Evolutionary conservation across 2,329 filamentous ascomycete species (phyloP), one percentile per base, ranked within the genome.

Genomic region (Xylogone sp.): DNA sequence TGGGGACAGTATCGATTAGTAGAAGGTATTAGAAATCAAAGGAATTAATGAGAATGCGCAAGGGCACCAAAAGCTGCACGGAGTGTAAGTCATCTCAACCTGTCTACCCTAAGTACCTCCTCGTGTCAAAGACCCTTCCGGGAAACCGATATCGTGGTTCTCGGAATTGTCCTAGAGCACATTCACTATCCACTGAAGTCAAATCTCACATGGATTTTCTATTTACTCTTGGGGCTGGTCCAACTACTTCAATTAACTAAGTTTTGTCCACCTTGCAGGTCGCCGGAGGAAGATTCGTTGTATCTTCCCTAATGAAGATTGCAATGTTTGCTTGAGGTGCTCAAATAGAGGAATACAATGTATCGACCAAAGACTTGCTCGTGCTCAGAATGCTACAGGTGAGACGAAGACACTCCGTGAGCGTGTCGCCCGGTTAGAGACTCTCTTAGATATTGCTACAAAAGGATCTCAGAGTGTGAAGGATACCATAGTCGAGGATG

Each of bases 261-360:
- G 27, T 31, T 8, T 31, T 13, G 13, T 31, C n/a, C n/a, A 13
- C 7, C 13, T 13, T 31, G 27, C 21, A 76, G 74, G 74, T 51
- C 70, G 74, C 45, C 69, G 73, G 16, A 69, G 74, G 43, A 77
- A 76, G 59, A 74, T 74, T 24, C 68, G 73, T 44, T 76, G 74
- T 57, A 69, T 69, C 43, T 75, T 65, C 50, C 53, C 67, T 8
- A 70, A 70, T 42, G 69, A 69, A 48, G 27, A 31, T 13, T 31
- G 27, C 13, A 61, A 67, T 21, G 63, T 70, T n/a, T 77, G 73
- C 56, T 67, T 67, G 6, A 65, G 71, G 53, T 76, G 74, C 60
- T 71, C 70, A 51, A 68, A 69, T 31, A 65, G 71, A n/a, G 71
- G 71, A 8, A 71, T 68, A 43, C 60, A 65, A 53, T 73, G 71